Conservation (phyloP, 2,329 filamentous ascomycete species). For the Zopfia rhizophila region DNA sequence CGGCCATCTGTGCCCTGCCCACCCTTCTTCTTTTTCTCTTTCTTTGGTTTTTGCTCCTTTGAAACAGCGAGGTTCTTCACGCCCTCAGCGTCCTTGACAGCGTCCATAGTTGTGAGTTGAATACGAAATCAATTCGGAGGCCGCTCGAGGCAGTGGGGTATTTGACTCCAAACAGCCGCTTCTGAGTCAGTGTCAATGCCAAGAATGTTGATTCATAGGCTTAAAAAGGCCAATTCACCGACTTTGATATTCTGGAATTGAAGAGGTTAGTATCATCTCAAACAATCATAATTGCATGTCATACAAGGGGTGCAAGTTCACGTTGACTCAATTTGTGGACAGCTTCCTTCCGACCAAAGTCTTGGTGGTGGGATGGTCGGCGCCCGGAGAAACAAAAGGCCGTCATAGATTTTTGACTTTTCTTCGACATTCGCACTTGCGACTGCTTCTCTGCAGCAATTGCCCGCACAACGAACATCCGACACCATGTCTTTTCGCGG, state of each 20-base stretch:
- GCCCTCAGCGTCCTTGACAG: conserved; percentile 63
- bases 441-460: conserved; percentile 21
- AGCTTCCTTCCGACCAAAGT: background rate
- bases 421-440: conserved; percentile 4
- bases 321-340: conserved; percentile 3
- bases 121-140: conserved; percentile 31
- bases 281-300: background rate
- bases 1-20: conserved; percentile 48
- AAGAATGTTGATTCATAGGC: conserved; percentile 18
- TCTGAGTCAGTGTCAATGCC: conserved; percentile 41
- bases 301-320: too few relatives aligned
- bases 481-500: conserved; percentile 71
- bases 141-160: conserved; percentile 28
- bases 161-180: conserved; percentile 13
- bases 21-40: conserved; percentile 60
- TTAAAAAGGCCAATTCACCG: conserved; percentile 7
- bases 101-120: conserved; percentile 56
- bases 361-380: conserved; percentile 3
- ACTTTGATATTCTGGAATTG: conserved; percentile 10
- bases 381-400: background rate
- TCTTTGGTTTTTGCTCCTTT: conserved; percentile 52
- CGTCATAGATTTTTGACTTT: background rate
- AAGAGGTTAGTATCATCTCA: conserved; percentile 7
- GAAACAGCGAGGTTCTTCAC: conserved; percentile 69
- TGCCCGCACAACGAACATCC: conserved; percentile 31